Conservation (phyloP, 1,284 basidiomycete species). For the Microbotryum saponariae region DNA sequence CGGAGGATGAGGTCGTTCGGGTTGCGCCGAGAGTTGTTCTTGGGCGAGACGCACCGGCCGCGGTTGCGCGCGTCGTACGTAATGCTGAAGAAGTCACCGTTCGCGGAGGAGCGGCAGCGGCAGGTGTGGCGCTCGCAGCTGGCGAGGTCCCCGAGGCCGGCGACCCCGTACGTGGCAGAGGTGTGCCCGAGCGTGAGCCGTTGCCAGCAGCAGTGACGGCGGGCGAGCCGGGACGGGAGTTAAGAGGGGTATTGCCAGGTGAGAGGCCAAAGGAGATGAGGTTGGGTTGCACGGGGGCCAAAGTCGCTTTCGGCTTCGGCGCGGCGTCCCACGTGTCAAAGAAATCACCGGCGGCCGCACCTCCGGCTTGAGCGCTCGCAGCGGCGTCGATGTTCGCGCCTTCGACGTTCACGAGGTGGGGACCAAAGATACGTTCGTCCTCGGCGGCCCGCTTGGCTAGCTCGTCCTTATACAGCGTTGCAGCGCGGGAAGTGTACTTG, state of each 20-base stretch:
- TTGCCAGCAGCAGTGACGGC: slow-evolving; percentile 9
- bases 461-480: slow-evolving; percentile 87
- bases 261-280: slow-evolving; percentile 16
- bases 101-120: slow-evolving; percentile 38
- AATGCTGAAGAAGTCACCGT: slow-evolving; percentile 47
- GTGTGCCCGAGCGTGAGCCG: slow-evolving; percentile 9
- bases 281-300: slow-evolving; percentile 40
- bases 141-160: slow-evolving; percentile 39
- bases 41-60: slow-evolving; percentile 44
- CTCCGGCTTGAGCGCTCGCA: slow-evolving; percentile 50
- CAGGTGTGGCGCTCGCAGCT: slow-evolving; percentile 33
- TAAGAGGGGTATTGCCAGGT: slow-evolving; percentile 12
- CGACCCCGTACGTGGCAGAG: slow-evolving; percentile 7
- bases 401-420: slow-evolving; percentile 63
- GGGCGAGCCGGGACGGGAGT: slow-evolving; percentile 21
- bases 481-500: slow-evolving; percentile 78
- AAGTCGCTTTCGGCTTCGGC: slow-evolving; percentile 29
- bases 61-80: slow-evolving; percentile 45
- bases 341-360: slow-evolving; percentile 61
- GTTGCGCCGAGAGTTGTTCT: slow-evolving; percentile 40
- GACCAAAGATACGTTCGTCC: slow-evolving; percentile 61
- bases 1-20: slow-evolving; percentile 32
- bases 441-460: slow-evolving; percentile 72
- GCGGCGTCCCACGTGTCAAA: slow-evolving; percentile 95
- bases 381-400: slow-evolving; percentile 44